phyloP scores from a whole-genome alignment of 768 basidiomycete species.

The Panaeolus papilionaceus region DNA sequence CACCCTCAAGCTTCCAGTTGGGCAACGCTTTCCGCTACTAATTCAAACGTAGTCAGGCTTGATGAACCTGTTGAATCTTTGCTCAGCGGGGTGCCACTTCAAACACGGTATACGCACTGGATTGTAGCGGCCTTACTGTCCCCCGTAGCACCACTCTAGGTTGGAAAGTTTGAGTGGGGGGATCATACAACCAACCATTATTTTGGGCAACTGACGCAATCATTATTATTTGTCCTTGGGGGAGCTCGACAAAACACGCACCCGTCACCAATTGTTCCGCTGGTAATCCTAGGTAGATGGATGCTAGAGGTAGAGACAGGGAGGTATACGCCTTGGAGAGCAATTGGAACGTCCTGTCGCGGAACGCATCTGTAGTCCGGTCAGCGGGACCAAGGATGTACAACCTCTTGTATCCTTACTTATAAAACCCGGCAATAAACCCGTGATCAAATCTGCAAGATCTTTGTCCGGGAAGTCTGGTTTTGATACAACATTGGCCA shows the following conservation, averaged over 20 bases:
- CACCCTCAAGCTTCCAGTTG: conserved; percentile 44
- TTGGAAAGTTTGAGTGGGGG: conserved; percentile 47
- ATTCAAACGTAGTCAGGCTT: conserved; percentile 52
- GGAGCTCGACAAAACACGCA: conserved; percentile 26
- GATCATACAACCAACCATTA: conserved; percentile 59
- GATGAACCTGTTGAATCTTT: conserved; percentile 41
- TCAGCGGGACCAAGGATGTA: conserved; percentile 9
- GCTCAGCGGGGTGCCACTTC: not conserved
- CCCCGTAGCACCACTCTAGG: conserved; percentile 2
- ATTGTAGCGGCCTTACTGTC: conserved; percentile 14
- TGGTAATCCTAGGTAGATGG: conserved; percentile 60
- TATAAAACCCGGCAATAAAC: conserved; percentile 55
- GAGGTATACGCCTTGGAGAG: conserved; percentile 71
- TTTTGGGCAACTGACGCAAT: conserved; percentile 44
- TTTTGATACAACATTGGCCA: conserved; percentile 48
- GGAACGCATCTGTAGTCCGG: conserved; percentile 57
- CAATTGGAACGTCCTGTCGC: conserved; percentile 58
- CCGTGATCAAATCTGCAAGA: conserved; percentile 49
- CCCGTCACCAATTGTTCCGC: conserved; percentile 45
- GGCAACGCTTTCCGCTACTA: conserved; percentile 61
- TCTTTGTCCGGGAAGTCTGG: conserved; percentile 52
- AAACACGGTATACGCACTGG: conserved; percentile 19
- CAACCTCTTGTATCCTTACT: conserved; percentile 44
- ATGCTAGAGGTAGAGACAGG: conserved; percentile 58
- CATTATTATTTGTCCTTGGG: not conserved